Conservation (phyloP, 306 rosid genomes). For the Boehmeria nivea region DNA sequence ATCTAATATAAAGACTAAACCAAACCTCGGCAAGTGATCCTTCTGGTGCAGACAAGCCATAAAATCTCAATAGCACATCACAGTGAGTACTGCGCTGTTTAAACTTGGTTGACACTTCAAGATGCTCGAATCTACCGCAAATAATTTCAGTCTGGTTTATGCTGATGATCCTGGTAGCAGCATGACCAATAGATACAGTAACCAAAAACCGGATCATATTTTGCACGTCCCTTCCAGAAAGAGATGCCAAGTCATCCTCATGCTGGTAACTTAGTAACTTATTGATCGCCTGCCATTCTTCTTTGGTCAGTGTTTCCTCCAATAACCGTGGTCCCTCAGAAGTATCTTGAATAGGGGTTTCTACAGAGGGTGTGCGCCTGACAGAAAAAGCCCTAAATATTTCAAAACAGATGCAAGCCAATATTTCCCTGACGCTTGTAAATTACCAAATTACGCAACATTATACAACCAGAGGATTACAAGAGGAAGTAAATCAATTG, state of each 20-base stretch:
- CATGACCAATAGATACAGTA: conserved; percentile 71
- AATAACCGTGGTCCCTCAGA: conserved; percentile 44
- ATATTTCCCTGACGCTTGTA: no score
- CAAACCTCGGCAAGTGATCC: conserved; percentile 97
- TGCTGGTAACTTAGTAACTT: conserved; percentile 82
- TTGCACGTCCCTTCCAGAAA: conserved; percentile 59
- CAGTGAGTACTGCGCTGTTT: conserved; percentile 78
- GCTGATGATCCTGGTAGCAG: conserved; percentile 77
- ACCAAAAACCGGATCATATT: conserved; percentile 68
- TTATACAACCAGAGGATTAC: background rate
- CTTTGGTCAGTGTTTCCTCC: conserved; percentile 76
- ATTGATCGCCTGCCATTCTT: conserved; percentile 94
- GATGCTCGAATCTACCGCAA: conserved; percentile 88
- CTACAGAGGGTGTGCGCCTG: conserved; percentile 60
- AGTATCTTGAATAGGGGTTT: conserved; percentile 42
- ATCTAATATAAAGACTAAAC: conserved; percentile 12
- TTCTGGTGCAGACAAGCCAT: conserved; percentile 90
- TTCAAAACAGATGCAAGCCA: no score
- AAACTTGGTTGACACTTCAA: conserved; percentile 78
- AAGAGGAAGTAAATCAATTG: background rate
- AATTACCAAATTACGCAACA: no score
- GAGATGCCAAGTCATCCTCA: conserved; percentile 53
- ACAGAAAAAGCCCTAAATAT: conserved; percentile 4
- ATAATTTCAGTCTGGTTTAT: conserved; percentile 73
- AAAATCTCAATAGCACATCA: conserved; percentile 70